These are phyloP conservation scores for Dendrocalamus sinicus DNA, from an alignment of 176 grass and related monocot species.

Conservation along the genomic window DNA sequence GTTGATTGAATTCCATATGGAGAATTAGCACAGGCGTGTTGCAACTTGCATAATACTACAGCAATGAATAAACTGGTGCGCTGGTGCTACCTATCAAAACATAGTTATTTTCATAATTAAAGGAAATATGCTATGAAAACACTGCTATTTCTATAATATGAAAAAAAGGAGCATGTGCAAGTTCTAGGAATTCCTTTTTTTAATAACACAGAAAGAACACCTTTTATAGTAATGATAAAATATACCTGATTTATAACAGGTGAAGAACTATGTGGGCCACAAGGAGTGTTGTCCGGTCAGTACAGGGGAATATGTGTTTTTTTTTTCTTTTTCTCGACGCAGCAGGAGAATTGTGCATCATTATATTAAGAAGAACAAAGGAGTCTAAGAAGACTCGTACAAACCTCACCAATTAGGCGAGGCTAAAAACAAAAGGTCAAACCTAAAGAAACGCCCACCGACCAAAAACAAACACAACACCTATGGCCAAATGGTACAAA, in stretches of 20 bases:
- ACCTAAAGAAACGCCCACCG: too few species aligned
- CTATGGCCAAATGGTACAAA: too few species aligned
- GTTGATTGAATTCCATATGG: conserved; percentile 27
- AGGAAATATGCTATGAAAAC: background rate
- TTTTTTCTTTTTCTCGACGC: too few species aligned
- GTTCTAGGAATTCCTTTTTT: conserved; percentile 13
- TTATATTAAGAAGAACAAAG: too few species aligned
- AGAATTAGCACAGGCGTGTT: background rate
- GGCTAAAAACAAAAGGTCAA: too few species aligned
- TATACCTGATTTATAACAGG: conserved; percentile 90
- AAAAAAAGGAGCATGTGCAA: conserved; percentile 11
- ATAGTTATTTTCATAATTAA: background rate
- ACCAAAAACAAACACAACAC: too few species aligned
- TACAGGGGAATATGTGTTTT: background rate
- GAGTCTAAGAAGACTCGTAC: too few species aligned
- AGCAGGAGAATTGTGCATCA: too few species aligned
- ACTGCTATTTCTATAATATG: background rate
- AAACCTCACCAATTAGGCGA: too few species aligned
- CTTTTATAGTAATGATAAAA: conserved; percentile 7
- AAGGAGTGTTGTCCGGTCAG: background rate
- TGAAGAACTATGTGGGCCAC: conserved; percentile 86
- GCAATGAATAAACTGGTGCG: background rate
- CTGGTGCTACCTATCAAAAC: conserved; percentile 23
- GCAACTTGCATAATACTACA: background rate
- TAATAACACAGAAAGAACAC: conserved; percentile 31